Evolutionary conservation across 176 grass and related monocot species (phyloP).

Genomic region (Oryza glaberrima): DNA sequence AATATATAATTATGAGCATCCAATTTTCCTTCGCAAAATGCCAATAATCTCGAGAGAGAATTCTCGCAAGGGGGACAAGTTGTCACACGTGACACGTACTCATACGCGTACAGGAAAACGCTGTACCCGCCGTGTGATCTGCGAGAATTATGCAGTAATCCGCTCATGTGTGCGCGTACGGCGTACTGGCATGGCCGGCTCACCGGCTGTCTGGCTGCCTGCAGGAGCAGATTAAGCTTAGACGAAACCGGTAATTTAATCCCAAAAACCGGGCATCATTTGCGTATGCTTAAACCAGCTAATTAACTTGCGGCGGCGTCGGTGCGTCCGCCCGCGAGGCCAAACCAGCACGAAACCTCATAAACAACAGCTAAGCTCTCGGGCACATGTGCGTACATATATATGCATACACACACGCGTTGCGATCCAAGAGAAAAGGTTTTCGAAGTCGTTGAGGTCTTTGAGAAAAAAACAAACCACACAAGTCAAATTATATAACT

Average conservation of each 20-base stretch:
- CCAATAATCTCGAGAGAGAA: not conserved
- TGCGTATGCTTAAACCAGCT: conserved; percentile 41
- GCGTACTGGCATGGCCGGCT: not conserved
- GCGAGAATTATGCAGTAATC: not conserved
- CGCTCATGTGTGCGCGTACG: not conserved
- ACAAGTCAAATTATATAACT: conserved; percentile 12
- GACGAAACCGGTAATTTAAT: conserved; percentile 32
- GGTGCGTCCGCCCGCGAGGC: conserved; percentile 32
- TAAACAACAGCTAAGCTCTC: conserved; percentile 26
- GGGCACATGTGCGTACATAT: not conserved
- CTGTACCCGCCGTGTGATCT: not conserved
- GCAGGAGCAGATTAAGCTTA: not conserved
- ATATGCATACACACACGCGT: not conserved
- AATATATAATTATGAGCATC: not conserved
- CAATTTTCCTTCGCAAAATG: not conserved
- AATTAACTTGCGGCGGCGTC: conserved; percentile 42
- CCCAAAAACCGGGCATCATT: conserved; percentile 16
- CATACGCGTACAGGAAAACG: not conserved
- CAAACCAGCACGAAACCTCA: conserved; percentile 12
- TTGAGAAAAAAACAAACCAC: conserved; percentile 36
- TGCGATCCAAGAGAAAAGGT: conserved; percentile 21
- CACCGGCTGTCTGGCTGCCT: not conserved
- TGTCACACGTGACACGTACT: not conserved
- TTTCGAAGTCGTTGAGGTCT: not conserved
- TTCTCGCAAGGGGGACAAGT: not conserved